phyloP scores from a whole-genome alignment of 2,329 filamentous ascomycete genomes.

The Grosmannia penicillata region DNA sequence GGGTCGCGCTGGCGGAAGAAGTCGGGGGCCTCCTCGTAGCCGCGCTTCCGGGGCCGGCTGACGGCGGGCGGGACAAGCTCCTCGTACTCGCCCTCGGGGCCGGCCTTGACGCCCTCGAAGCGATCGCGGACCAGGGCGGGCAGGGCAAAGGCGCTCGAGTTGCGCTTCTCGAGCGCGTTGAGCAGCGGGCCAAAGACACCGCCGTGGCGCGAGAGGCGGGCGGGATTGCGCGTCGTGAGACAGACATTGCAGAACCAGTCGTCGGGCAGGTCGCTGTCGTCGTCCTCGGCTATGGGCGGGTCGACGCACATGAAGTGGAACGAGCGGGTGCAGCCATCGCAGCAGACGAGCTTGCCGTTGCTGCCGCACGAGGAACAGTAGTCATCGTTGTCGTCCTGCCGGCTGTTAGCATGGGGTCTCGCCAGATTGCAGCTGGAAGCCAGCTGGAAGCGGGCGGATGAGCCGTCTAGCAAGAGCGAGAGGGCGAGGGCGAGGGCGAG shows the following conservation, averaged over 20 bases:
- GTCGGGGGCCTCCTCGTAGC: slow-evolving; percentile 51
- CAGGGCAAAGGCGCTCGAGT: slow-evolving; percentile 58
- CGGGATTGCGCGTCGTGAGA: slow-evolving; percentile 32
- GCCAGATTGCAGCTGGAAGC: not conserved
- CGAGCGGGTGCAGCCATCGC: slow-evolving; percentile 78
- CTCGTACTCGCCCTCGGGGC: slow-evolving; percentile 66
- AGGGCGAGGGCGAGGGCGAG: not conserved
- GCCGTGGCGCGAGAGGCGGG: slow-evolving; percentile 28
- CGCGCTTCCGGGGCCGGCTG: slow-evolving; percentile 15
- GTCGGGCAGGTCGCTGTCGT: slow-evolving; percentile 46
- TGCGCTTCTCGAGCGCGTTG: slow-evolving; percentile 49
- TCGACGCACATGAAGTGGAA: slow-evolving; percentile 86
- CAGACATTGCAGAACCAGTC: slow-evolving; percentile 81
- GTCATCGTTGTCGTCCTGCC: slow-evolving; percentile 67
- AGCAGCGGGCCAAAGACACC: slow-evolving; percentile 50
- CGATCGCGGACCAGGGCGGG: slow-evolving; percentile 56
- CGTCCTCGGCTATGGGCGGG: slow-evolving; percentile 58
- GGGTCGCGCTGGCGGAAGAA: slow-evolving; percentile 53
- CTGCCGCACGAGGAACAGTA: slow-evolving; percentile 77
- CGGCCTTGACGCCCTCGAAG: slow-evolving; percentile 68
- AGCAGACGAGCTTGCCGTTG: slow-evolving; percentile 77
- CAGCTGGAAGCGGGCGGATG: not conserved
- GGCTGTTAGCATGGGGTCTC: not conserved
- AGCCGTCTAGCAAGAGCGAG: no score
- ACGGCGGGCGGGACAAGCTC: slow-evolving; percentile 34